Evolutionary conservation across 768 basidiomycete species (phyloP).

Genomic region (Russula sp.): DNA sequence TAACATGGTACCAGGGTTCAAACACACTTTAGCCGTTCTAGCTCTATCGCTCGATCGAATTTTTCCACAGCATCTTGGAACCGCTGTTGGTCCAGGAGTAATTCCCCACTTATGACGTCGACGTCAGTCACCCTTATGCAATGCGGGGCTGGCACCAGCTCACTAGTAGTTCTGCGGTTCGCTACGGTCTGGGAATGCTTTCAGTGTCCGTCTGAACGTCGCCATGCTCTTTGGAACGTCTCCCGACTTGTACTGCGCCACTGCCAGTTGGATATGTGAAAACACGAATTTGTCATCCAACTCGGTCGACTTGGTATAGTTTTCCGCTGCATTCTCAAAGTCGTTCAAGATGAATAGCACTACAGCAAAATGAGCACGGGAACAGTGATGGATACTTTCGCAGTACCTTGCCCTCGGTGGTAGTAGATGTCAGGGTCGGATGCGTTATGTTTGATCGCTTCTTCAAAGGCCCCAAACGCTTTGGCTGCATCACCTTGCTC

Average conservation of each 20-base stretch:
- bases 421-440: conserved; percentile 96
- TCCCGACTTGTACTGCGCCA: conserved; percentile 91
- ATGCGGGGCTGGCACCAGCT: conserved; percentile 26
- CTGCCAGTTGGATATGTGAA: conserved; percentile 94
- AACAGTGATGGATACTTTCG: background rate
- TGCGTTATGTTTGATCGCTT: conserved; percentile 74
- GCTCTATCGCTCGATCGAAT: conserved; percentile 86
- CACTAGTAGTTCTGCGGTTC: conserved; percentile 96
- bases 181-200: conserved; percentile 76
- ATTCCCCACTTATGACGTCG: conserved; percentile 63
- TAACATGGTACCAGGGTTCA: background rate
- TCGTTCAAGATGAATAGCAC: conserved; percentile 95
- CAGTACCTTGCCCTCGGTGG: conserved; percentile 89
- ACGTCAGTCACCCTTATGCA: background rate
- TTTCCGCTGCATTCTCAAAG: conserved; percentile 74
- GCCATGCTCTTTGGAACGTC: conserved; percentile 78
- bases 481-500: conserved; percentile 76
- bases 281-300: conserved; percentile 89
- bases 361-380: conserved; percentile 26
- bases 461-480: conserved; percentile 88
- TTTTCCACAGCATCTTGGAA: conserved; percentile 86
- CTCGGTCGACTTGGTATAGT: conserved; percentile 86
- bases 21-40: conserved; percentile 69
- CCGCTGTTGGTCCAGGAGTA: conserved; percentile 84
- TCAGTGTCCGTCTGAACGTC: conserved; percentile 79